These are phyloP conservation scores for Aspergillus unguis DNA, from an alignment of 2,329 filamentous ascomycete species.

Conservation along the genomic window DNA sequence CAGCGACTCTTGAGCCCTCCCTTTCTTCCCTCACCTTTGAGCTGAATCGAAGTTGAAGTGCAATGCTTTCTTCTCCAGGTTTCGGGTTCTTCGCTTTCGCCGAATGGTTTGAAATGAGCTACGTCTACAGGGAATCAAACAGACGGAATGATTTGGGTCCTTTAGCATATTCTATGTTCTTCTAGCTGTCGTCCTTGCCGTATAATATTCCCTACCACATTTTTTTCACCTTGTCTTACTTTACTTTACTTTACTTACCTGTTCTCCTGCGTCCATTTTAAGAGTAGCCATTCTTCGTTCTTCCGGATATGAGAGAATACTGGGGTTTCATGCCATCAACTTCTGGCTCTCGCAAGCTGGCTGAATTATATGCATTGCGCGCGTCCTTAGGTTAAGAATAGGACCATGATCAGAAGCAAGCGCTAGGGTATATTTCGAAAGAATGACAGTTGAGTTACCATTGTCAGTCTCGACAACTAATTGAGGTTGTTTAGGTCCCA, in stretches of 20 bases:
- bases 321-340: too few species aligned
- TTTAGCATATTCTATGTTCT: constrained; percentile 16
- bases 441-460: not conserved
- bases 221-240: not conserved
- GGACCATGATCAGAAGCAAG: not conserved
- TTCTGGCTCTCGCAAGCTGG: not conserved
- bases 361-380: not conserved
- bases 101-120: constrained; percentile 23
- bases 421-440: not conserved
- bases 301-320: not conserved
- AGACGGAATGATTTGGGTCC: constrained; percentile 18
- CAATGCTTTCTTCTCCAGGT: constrained; percentile 12
- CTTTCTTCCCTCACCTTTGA: constrained; percentile 3
- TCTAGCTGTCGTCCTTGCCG: constrained; percentile 18
- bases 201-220: constrained; percentile 17
- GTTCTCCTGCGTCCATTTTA: constrained; percentile 13
- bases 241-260: not conserved
- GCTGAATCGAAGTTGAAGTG: not conserved
- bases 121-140: constrained; percentile 18
- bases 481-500: too few species aligned
- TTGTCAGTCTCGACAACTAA: too few species aligned
- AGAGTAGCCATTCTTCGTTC: constrained; percentile 13
- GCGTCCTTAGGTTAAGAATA: not conserved
- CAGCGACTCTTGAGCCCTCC: not conserved
- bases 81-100: constrained; percentile 15